Evolutionary conservation across 305 asterid genomes (phyloP).

Genomic region (Salvia sclarea): DNA sequence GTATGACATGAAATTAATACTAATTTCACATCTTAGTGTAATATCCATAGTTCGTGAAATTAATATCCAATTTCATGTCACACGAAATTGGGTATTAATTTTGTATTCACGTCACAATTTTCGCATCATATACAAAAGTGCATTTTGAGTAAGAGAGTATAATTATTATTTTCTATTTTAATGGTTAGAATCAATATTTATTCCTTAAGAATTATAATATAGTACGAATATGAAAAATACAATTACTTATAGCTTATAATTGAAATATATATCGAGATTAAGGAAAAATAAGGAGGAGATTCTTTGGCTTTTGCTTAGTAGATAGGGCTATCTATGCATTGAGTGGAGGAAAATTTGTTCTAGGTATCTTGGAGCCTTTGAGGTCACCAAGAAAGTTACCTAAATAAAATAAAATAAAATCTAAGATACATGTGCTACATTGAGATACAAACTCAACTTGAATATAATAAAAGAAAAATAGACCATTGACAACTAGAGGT

Average conservation of each 20-base stretch:
- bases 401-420: not conserved
- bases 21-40: no score
- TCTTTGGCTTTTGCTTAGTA: constrained; percentile 61
- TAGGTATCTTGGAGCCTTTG: constrained; percentile 35
- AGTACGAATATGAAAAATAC: no score
- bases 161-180: no score
- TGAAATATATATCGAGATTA: constrained; percentile 27
- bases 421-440: constrained; percentile 38
- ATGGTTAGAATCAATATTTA: no score
- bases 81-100: no score
- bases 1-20: no score
- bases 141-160: no score
- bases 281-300: constrained; percentile 32
- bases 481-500: constrained; percentile 1
- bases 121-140: no score
- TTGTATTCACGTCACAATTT: no score
- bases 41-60: no score
- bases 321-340: constrained; percentile 78
- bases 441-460: constrained; percentile 19
- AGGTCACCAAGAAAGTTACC: constrained; percentile 37
- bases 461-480: constrained; percentile 20
- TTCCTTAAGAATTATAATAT: no score
- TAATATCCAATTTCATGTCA: no score
- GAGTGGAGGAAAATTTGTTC: constrained; percentile 77
- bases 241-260: constrained; percentile 29